Evolutionary conservation across 108 stramenopile genomes (phyloP).

Genomic region (Cyclostephanos tholiformis): DNA sequence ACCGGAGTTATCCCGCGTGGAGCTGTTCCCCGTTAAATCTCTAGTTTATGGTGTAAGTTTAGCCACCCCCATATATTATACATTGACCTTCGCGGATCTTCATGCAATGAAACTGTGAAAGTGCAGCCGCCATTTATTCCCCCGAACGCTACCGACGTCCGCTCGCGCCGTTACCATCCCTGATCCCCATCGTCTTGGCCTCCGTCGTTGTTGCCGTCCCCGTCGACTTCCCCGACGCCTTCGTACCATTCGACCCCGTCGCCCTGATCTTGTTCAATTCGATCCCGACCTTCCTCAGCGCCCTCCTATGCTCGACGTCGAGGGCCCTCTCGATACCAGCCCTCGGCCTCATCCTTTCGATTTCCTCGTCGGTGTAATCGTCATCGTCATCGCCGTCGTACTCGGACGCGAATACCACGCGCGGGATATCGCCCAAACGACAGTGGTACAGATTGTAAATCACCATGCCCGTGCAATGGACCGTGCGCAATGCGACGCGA

Average conservation of each 20-base stretch:
- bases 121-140: background rate
- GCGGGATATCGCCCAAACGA: slow-evolving; percentile 48
- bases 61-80: too few relatives aligned
- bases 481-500: slow-evolving; percentile 30
- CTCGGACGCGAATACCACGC: slow-evolving; percentile 25
- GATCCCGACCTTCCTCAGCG: slow-evolving; percentile 43
- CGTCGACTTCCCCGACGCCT: background rate
- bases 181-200: background rate
- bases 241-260: slow-evolving; percentile 12
- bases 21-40: too few relatives aligned
- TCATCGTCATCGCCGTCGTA: slow-evolving; percentile 40
- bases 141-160: background rate
- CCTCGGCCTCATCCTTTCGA: slow-evolving; percentile 48
- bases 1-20: too few relatives aligned
- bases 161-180: background rate
- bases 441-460: slow-evolving; percentile 53
- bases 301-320: slow-evolving; percentile 51
- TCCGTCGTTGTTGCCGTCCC: background rate
- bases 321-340: slow-evolving; percentile 51
- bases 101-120: too few relatives aligned
- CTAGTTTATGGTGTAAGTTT: too few relatives aligned
- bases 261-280: slow-evolving; percentile 42
- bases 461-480: slow-evolving; percentile 23
- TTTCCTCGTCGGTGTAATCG: slow-evolving; percentile 50
- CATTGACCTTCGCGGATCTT: too few relatives aligned